Evolutionary conservation across 495 filamentous ascomycete genomes (phyloP).

Genomic region (Lasiosphaeris hirsuta): DNA sequence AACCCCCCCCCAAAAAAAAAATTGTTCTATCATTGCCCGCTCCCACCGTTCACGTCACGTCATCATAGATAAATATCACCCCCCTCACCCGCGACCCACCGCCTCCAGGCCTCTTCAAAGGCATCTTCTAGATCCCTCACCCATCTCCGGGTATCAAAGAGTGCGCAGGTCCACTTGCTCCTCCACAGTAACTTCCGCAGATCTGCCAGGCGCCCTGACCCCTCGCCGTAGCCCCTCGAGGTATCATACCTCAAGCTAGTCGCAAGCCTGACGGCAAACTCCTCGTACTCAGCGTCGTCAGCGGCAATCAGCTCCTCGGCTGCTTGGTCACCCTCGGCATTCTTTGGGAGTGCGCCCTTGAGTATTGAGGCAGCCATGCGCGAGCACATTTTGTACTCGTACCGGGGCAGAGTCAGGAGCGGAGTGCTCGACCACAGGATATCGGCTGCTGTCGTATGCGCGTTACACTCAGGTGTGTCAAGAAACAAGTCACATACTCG

Average conservation of each 20-base stretch:
- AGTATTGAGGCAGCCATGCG: conserved; percentile 96
- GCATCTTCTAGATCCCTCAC: conserved; percentile 86
- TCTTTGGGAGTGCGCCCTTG: conserved; percentile 77
- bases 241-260: conserved; percentile 58
- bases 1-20: neutral
- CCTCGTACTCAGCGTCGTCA: conserved; percentile 79
- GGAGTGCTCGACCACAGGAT: conserved; percentile 95
- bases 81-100: conserved; percentile 81
- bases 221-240: conserved; percentile 47
- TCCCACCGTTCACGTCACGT: neutral
- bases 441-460: conserved; percentile 95
- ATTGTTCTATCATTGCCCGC: neutral
- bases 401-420: conserved; percentile 87
- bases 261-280: conserved; percentile 71
- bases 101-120: conserved; percentile 82
- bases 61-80: conserved; percentile 76
- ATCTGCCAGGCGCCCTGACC: conserved; percentile 65
- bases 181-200: conserved; percentile 77
- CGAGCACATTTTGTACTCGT: conserved; percentile 98
- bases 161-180: conserved; percentile 72
- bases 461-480: conserved; percentile 97
- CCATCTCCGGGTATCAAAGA: conserved; percentile 94
- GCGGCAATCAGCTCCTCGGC: conserved; percentile 71
- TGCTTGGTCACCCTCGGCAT: conserved; percentile 60
- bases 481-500: conserved; percentile 92